Conservation (phyloP, 2,329 filamentous ascomycete species). For the Cladophialophora yegresii region DNA sequence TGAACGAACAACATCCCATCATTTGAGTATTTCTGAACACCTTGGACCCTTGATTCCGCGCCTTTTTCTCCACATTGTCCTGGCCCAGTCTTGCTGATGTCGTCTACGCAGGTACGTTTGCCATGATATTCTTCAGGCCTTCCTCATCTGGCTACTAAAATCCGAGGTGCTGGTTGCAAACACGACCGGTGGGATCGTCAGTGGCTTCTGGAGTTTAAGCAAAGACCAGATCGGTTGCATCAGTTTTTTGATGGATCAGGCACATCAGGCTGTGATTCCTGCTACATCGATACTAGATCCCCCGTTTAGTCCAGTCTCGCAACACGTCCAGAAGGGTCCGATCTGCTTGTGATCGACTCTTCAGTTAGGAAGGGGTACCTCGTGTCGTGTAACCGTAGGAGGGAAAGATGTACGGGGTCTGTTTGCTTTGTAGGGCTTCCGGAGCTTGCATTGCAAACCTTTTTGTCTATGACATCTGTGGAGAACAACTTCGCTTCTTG, state of each 20-base stretch:
- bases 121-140: constrained; percentile 7
- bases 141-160: not conserved
- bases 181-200: not conserved
- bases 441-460: not conserved
- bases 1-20: constrained; percentile 45
- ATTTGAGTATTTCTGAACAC: constrained; percentile 23
- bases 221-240: not conserved
- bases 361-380: not conserved
- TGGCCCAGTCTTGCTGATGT: constrained; percentile 7
- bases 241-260: not conserved
- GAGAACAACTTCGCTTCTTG: too few species aligned
- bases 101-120: constrained; percentile 21
- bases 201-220: not conserved
- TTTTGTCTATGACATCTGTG: not conserved
- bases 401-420: not conserved
- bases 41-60: not conserved
- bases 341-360: not conserved
- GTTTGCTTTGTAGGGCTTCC: not conserved
- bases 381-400: not conserved
- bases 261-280: not conserved
- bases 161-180: not conserved
- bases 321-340: not conserved
- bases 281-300: not conserved
- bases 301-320: not conserved
- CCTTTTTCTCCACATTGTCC: not conserved